Percentiles rank a stretch among this genome's conserved stretches.
Evolutionary conservation across 1,139 yeast species (phyloP).

Genomic region (Pichia sp.): DNA sequence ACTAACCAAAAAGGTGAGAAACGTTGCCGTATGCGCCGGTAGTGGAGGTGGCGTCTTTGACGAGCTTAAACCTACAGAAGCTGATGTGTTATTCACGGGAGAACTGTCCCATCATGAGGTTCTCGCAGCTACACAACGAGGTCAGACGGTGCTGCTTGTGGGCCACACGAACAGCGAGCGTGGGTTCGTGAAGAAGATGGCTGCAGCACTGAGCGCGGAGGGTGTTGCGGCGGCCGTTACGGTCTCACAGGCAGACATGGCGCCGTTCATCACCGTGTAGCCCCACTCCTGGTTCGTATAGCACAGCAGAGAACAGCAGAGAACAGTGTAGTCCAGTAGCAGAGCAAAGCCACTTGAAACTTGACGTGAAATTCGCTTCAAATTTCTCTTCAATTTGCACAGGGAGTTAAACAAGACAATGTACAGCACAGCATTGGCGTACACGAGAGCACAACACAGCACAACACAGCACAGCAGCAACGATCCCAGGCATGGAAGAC

Average conservation of each 20-base stretch:
- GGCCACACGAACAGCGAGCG: slow-evolving; percentile 93
- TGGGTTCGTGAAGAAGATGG: slow-evolving; percentile 49
- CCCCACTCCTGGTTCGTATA: too few species aligned
- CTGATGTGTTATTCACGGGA: slow-evolving; percentile 87
- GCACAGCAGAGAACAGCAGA: too few species aligned
- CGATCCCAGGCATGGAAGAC: too few species aligned
- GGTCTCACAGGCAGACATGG: neutral
- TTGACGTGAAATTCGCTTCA: too few species aligned
- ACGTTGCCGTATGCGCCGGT: slow-evolving; percentile 96
- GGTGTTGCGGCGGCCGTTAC: neutral
- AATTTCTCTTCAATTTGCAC: too few species aligned
- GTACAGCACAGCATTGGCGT: too few species aligned
- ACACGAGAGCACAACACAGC: too few species aligned
- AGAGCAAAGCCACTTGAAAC: too few species aligned
- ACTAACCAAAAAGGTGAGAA: slow-evolving; percentile 35
- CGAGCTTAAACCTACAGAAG: slow-evolving; percentile 44
- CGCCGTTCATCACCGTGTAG: neutral
- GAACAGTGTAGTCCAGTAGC: too few species aligned
- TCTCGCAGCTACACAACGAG: slow-evolving; percentile 62
- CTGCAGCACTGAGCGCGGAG: neutral
- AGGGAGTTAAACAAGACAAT: too few species aligned
- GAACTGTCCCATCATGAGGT: slow-evolving; percentile 94
- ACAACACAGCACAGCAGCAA: too few species aligned
- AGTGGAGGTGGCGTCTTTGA: slow-evolving; percentile 72
- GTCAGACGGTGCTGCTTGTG: slow-evolving; percentile 65